A percentile compares a stretch with the other conserved stretches of the same genome.
phyloP scores from a whole-genome alignment of 2,329 filamentous ascomycete genomes.

The Penicillium sp. region DNA sequence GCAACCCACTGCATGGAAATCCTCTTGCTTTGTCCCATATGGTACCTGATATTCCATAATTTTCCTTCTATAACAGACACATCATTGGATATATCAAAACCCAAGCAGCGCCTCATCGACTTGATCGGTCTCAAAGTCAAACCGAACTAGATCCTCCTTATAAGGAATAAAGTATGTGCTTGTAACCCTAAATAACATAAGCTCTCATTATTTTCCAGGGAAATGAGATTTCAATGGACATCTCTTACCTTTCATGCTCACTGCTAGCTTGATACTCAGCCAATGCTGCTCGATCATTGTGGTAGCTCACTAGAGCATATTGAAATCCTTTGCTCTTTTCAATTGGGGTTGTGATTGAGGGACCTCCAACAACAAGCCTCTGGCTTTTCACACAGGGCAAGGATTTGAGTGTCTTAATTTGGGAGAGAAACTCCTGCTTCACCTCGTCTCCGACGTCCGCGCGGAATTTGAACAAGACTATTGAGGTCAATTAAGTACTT shows the following conservation, averaged over 20 bases:
- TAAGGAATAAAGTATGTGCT: constrained; percentile 52
- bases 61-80: neutral
- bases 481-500: neutral
- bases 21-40: neutral
- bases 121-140: constrained; percentile 51
- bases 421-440: constrained; percentile 45
- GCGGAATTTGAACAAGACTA: constrained; percentile 53
- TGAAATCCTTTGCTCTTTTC: constrained; percentile 55
- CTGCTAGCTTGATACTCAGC: constrained; percentile 52
- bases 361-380: constrained; percentile 53
- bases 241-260: constrained; percentile 50
- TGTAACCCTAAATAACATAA: constrained; percentile 44
- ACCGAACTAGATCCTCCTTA: constrained; percentile 53
- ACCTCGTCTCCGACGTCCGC: constrained; percentile 43
- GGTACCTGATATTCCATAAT: neutral
- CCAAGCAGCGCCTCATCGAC: constrained; percentile 33
- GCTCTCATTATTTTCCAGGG: too few species aligned
- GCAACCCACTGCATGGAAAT: neutral
- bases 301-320: constrained; percentile 53
- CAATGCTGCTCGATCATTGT: constrained; percentile 46
- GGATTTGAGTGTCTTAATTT: constrained; percentile 50
- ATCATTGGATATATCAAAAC: constrained; percentile 1
- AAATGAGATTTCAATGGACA: accelerated
- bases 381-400: constrained; percentile 50
- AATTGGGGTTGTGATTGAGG: constrained; percentile 52